Percentiles rank a stretch among this genome's conserved stretches.
Evolutionary conservation across 345 rosid species (phyloP).

Genomic region (Hibiscus tridactylites): DNA sequence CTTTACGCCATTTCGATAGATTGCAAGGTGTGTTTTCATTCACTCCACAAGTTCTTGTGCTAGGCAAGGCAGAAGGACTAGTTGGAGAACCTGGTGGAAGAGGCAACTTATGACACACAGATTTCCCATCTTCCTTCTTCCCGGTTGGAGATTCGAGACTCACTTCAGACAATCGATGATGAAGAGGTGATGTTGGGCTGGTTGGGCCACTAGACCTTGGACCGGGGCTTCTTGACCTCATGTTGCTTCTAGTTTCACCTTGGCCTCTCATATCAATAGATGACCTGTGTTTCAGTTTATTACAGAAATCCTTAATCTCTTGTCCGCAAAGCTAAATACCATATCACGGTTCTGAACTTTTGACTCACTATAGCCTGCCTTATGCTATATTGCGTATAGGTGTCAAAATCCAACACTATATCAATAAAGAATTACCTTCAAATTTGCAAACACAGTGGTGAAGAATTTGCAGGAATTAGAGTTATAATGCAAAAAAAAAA

Average conservation of each 20-base stretch:
- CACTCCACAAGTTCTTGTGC: conserved; percentile 32
- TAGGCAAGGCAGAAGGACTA: conserved; percentile 53
- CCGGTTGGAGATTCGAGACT: conserved; percentile 58
- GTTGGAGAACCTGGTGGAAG: conserved; percentile 91
- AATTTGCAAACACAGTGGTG: not conserved
- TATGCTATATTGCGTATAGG: not conserved
- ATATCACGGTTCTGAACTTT: not conserved
- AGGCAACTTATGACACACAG: conserved; percentile 78
- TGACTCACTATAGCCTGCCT: not conserved
- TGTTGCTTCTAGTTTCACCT: conserved; percentile 31
- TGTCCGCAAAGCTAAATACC: not conserved
- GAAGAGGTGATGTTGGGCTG: conserved; percentile 75
- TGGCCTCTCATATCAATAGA: conserved; percentile 36
- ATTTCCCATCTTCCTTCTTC: conserved; percentile 51
- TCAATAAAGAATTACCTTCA: not conserved
- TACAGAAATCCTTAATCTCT: not conserved
- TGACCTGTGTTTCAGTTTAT: conserved; percentile 13
- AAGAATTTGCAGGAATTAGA: too few relatives aligned
- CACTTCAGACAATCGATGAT: conserved; percentile 36
- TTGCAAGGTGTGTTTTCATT: conserved; percentile 26
- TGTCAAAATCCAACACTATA: not conserved
- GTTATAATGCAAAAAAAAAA: too few relatives aligned
- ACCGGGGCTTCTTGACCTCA: conserved; percentile 43
- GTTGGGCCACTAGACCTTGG: conserved; percentile 45
- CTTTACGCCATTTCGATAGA: conserved; percentile 72